Evolutionary conservation across 2,329 filamentous ascomycete genomes (phyloP).

Genomic region (Whalleya microplaca): DNA sequence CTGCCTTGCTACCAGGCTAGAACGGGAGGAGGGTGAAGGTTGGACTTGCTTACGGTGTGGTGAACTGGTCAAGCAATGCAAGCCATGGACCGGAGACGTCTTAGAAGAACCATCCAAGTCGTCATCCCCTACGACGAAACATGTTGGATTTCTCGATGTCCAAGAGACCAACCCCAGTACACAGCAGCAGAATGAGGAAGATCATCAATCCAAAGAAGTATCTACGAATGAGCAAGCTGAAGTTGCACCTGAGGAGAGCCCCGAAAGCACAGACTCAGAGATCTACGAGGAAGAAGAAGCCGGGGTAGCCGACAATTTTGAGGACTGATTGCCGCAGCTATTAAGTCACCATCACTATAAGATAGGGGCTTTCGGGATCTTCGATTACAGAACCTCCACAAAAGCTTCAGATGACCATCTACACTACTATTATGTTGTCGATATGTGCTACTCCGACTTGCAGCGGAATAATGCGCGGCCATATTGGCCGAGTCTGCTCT

Average conservation of each 20-base stretch:
- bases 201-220: constrained; percentile 22
- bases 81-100: constrained; percentile 90
- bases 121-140: constrained; percentile 53
- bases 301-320: constrained; percentile 34
- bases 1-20: constrained; percentile 86
- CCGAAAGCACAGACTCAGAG: constrained; percentile 37
- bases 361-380: neutral
- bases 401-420: neutral
- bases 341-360: neutral
- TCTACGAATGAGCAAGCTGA: constrained; percentile 10
- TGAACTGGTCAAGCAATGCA: constrained; percentile 80
- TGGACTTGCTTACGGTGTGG: constrained; percentile 92
- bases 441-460: neutral
- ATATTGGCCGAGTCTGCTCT: neutral
- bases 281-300: constrained; percentile 39
- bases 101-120: constrained; percentile 56
- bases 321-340: constrained; percentile 26
- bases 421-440: neutral
- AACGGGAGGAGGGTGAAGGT: constrained; percentile 91
- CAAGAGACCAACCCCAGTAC: constrained; percentile 33
- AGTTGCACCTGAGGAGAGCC: constrained; percentile 12
- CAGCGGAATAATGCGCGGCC: neutral
- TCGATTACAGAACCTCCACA: too few relatives aligned
- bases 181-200: constrained; percentile 30
- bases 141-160: constrained; percentile 66